phyloP scores from a whole-genome alignment of 305 asterid species.

The Solanum chacoense region DNA sequence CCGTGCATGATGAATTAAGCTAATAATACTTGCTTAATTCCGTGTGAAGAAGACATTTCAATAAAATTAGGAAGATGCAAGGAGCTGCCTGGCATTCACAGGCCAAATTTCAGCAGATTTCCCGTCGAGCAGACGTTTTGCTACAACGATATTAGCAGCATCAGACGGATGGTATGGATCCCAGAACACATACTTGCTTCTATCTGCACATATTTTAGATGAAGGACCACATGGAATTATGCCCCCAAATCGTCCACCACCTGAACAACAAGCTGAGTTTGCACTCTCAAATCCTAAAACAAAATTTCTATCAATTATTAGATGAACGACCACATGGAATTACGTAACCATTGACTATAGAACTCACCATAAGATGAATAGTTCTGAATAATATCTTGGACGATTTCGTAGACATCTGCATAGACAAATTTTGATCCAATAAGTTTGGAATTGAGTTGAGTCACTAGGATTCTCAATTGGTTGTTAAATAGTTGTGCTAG shows the following conservation, averaged over 20 bases:
- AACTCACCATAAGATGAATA: constrained; percentile 33
- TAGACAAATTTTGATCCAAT: constrained; percentile 40
- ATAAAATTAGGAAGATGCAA: constrained; percentile 1
- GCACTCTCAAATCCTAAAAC: constrained; percentile 46
- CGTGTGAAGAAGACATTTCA: not conserved
- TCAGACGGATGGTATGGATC: constrained; percentile 71
- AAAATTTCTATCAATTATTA: not conserved
- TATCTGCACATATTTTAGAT: constrained; percentile 46
- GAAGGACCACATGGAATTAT: constrained; percentile 59
- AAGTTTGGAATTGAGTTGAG: constrained; percentile 28
- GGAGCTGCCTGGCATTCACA: constrained; percentile 35
- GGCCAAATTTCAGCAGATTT: constrained; percentile 49
- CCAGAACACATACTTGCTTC: constrained; percentile 70
- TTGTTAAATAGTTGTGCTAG: constrained; percentile 48
- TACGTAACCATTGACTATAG: not conserved
- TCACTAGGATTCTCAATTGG: constrained; percentile 34
- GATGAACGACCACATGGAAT: not conserved
- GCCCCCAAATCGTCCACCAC: constrained; percentile 55
- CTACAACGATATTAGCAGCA: constrained; percentile 41
- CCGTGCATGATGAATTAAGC: not conserved
- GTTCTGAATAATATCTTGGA: constrained; percentile 40
- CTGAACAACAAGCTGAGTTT: constrained; percentile 48
- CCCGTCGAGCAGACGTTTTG: constrained; percentile 45
- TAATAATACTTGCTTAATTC: not conserved
- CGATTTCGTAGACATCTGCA: constrained; percentile 54